Conservation (phyloP, 1,139 yeast genomes). For the Taphrina pruni region DNA sequence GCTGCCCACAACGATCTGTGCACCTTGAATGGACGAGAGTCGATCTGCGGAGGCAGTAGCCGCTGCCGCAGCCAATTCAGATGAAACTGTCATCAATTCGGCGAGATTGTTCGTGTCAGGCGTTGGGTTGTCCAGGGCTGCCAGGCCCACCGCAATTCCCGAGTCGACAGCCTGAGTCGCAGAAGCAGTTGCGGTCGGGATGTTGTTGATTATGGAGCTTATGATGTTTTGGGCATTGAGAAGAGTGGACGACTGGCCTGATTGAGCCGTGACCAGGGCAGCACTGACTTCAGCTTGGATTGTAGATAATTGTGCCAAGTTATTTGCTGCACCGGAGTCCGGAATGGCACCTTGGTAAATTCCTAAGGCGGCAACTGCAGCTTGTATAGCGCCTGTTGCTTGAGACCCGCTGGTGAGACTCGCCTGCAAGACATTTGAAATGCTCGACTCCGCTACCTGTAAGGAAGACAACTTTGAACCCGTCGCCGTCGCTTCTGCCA, state of each 20-base stretch:
- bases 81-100: background rate
- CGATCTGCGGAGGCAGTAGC: conserved; percentile 11
- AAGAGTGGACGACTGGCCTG: conserved; percentile 8
- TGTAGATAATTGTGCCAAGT: background rate
- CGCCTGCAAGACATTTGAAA: conserved; percentile 12
- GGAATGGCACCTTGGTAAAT: conserved; percentile 11
- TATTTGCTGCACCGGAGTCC: background rate
- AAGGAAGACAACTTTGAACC: conserved; percentile 7
- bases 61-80: conserved; percentile 1
- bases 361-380: conserved; percentile 19
- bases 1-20: conserved; percentile 4
- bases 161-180: conserved; percentile 10
- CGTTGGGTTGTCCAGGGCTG: conserved; percentile 1
- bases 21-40: conserved; percentile 1
- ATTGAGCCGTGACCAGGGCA: conserved; percentile 10
- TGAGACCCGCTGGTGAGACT: background rate
- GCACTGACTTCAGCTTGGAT: conserved; percentile 3
- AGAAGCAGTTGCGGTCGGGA: conserved; percentile 3
- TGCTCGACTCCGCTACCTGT: conserved; percentile 2
- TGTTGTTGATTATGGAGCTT: conserved; percentile 12
- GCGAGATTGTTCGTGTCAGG: background rate
- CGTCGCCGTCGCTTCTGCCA: conserved; percentile 14
- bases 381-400: conserved; percentile 17
- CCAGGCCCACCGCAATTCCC: conserved; percentile 18
- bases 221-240: conserved; percentile 9